Evolutionary conservation across 768 basidiomycete species (phyloP), one percentile per base, ranked within the genome.

Genomic region (Boletus eberwhitei): DNA sequence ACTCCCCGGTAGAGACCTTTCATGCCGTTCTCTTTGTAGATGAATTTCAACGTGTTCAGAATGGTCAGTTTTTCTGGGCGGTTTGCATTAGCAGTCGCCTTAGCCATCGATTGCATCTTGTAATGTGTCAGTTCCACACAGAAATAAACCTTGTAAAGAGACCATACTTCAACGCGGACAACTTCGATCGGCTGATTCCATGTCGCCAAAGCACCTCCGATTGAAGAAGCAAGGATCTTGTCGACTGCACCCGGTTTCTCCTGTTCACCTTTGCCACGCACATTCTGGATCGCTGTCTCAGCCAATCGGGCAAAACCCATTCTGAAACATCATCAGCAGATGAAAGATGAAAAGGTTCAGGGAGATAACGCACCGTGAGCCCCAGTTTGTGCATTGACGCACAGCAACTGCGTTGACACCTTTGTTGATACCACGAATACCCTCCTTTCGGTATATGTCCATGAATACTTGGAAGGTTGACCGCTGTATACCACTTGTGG

Each of bases 101-200:
- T 98, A 24, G 91, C 86, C 89, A 98, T 98, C 47, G 93, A 96
- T 84, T 99, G 97, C 97, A 99, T 98, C 92, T 97, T 67, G 54
- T 38, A 29, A 54, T 39, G 14, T 35, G 47, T 60, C 58, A 59
- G 49, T 47, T 24, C 49, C 26, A 48, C 21, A 17, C n/a, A 24
- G 8, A 29, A 5, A 46, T 4, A 4, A 29, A 6, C 8, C 2
- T 19, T 2, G 6, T 14, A 32, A 38, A 39, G 26, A 21, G 19
- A 29, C 60, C 70, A 40, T 69, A 92, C 93, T 80, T 97, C 95
- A 32, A 98, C 93, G 53, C 96, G 91, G 60, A 98, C 82, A 62
- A 98, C 96, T 74, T 98, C 95, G 57, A 98, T 97, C 38, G 94
- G 96, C 70, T 98, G 97, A 73, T 99, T 99, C 97, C 97, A 99